These are phyloP conservation scores for Silene latifolia DNA, from an alignment of 148 eudicot species.

Conservation along the genomic window DNA sequence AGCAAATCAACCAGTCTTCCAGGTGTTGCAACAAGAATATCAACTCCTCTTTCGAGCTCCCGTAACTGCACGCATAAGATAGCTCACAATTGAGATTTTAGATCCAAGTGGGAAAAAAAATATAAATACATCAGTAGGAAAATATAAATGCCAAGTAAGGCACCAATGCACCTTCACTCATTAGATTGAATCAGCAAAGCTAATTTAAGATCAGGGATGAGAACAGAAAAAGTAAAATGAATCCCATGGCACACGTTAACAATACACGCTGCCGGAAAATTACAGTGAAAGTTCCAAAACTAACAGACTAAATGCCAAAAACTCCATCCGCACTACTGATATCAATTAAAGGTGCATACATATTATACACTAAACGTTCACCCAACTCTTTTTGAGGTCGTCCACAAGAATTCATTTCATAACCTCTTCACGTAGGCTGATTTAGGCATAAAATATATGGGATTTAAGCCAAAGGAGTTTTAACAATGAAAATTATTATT, in stretches of 20 bases:
- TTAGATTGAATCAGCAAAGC: not conserved
- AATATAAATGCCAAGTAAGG: not conserved
- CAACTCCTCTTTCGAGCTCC: slow-evolving; percentile 85
- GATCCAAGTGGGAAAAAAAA: not conserved
- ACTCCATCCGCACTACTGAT: no score
- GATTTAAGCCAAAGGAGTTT: not conserved
- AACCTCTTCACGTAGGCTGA: not conserved
- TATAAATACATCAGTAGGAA: not conserved
- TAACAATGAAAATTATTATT: no score
- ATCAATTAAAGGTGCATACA: not conserved
- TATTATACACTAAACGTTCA: not conserved
- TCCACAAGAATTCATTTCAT: not conserved
- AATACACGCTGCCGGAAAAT: not conserved
- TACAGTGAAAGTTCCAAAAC: not conserved
- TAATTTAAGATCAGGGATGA: not conserved
- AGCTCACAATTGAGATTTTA: slow-evolving; percentile 5
- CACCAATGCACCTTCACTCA: no score
- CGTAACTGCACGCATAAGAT: slow-evolving; percentile 49
- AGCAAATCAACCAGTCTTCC: slow-evolving; percentile 88
- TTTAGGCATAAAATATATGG: not conserved
- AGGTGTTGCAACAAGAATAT: slow-evolving; percentile 93
- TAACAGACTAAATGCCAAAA: no score
- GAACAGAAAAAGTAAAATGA: not conserved
- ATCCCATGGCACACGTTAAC: not conserved
- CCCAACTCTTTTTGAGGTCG: not conserved